Base-by-base conservation (phyloP, 495 filamentous ascomycete species). In the Mytilinidion resinicola region DNA sequence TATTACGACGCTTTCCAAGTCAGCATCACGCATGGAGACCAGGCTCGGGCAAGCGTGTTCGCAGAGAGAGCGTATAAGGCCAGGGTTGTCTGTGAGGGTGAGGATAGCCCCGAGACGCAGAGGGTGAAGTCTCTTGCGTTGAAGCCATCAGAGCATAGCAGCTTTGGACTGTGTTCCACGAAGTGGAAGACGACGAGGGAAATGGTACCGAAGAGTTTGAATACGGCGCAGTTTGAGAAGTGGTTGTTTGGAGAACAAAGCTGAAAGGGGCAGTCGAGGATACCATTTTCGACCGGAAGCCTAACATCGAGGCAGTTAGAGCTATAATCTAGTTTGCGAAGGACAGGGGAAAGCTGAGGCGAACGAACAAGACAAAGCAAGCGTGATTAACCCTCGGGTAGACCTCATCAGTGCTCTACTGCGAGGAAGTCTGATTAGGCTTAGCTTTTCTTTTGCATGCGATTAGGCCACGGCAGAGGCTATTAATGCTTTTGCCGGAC, bases 1-100 rank as follows among this genome's bases (percentile, higher is more conserved):
- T 78, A 75, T 51, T 77, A 72, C 54, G 77, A 78, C 58, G 67
- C 70, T 15, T 77, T 78, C 48, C 75, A 78, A 62, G 69, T 79
- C 19, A 67, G 67, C 56, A 71, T 71, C 50, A 67, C 73, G 49
- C 76, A 78, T 60, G 62, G 73, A 6, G 77, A 79, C 57, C 53
- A 67, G 53, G 72, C 73, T 49, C 64, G 76, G 36, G 77, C 77
- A 38, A 74, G 73, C 35, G 67, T 68, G 10, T 79, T 78, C 69
- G 74, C 72, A 33, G 67, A 73, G 57, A 72, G 67, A 61, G 72
- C 73, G 48, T 68, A 67, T 21, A 63, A 64, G 48, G 34, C 30
- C 25, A 46, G 60, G 6, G 49, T 63, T 6, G 36, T 63, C n/a
- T 53, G 47, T 20, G 60, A 63, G 30, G 60, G 60, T 25, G 51